Conservation (phyloP, 495 filamentous ascomycete genomes). For the Chlorociboria aeruginascens region DNA sequence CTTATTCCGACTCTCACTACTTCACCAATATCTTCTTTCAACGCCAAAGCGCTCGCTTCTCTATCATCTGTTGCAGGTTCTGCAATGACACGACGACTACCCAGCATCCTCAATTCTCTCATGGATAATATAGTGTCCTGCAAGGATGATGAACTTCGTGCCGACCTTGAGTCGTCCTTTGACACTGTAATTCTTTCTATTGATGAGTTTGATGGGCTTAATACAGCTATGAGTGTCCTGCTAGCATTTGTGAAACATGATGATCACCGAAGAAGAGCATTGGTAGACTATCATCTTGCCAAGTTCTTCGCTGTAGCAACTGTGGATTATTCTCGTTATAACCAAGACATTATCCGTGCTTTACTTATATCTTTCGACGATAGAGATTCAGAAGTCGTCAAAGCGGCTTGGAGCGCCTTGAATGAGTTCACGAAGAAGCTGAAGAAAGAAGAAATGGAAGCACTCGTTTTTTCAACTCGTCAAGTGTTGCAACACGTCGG, state of each 20-base stretch:
- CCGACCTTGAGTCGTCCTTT: conserved; percentile 67
- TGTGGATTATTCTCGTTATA: conserved; percentile 85
- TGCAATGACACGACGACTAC: conserved; percentile 79
- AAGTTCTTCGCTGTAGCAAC: conserved; percentile 77
- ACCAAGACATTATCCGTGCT: conserved; percentile 83
- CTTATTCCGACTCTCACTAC: conserved; percentile 85
- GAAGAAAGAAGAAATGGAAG: conserved; percentile 97
- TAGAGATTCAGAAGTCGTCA: conserved; percentile 70
- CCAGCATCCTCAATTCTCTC: conserved; percentile 78
- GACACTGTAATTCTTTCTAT: conserved; percentile 83
- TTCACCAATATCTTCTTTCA: conserved; percentile 87
- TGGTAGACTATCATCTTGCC: conserved; percentile 67
- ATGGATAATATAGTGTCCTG: conserved; percentile 81
- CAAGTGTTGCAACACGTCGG: conserved; percentile 78
- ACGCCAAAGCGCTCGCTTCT: conserved; percentile 85
- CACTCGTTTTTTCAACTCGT: conserved; percentile 75
- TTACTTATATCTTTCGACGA: conserved; percentile 90
- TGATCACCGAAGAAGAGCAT: conserved; percentile 71
- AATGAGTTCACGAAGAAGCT: conserved; percentile 77
- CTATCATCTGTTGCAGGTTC: conserved; percentile 79
- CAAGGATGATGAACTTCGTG: conserved; percentile 61
- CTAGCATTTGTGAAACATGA: conserved; percentile 80
- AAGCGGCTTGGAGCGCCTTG: conserved; percentile 83
- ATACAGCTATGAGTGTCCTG: conserved; percentile 87
- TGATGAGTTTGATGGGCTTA: conserved; percentile 91